Base-by-base conservation (phyloP, 108 stramenopile species). In the Cyclotella cryptica region DNA sequence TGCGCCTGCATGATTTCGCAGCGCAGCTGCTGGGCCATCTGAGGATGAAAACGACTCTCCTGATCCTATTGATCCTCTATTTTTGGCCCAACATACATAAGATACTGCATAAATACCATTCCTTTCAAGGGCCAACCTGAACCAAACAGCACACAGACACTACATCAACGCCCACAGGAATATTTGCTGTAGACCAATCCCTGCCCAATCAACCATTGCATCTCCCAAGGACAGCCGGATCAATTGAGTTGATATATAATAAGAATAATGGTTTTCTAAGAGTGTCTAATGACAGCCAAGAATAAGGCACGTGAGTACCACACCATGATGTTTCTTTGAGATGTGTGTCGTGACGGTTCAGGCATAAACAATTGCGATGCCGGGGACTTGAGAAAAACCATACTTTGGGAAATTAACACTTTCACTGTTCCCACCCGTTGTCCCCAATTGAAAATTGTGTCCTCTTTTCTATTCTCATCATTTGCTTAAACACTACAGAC, bases 231-330 rank as follows among this genome's bases (percentile, higher is more conserved):
- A 57, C 55, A 1, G 12, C 21, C 4, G 35, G 35, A 35, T 35
- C 35, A 35, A 3, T 57, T 8, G 1, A n/a, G 24, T 21, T 21
- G 24, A 3, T 9, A n/a, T 3, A 17, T 1, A n/a, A n/a, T 9
- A 49, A 7, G 4, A 42, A 81, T 27, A 27, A 93, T 93, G 92
- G 92, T 93, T 40, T 89, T 93, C 61, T 93, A 93, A 62, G 92
- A 93, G 75, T 93, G 90, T 46, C 76, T 93, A 51, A 68, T 93
- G 71, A 87, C 90, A 27, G 80, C 90, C 9, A 93, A 91, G 77
- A 89, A 93, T 76, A 88, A 86, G 52, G 83, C 90, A 21, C 82
- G 92, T 93, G 79, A 91, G 92, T 92, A 65, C 2, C 45, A 18
- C 45, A n/a, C 14, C 28, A 3, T 40, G 21, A 27, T 24, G 6